Percentiles rank a stretch among this genome's conserved stretches.
phyloP scores from a whole-genome alignment of 768 basidiomycete genomes.

The Agrocybe pediades region DNA sequence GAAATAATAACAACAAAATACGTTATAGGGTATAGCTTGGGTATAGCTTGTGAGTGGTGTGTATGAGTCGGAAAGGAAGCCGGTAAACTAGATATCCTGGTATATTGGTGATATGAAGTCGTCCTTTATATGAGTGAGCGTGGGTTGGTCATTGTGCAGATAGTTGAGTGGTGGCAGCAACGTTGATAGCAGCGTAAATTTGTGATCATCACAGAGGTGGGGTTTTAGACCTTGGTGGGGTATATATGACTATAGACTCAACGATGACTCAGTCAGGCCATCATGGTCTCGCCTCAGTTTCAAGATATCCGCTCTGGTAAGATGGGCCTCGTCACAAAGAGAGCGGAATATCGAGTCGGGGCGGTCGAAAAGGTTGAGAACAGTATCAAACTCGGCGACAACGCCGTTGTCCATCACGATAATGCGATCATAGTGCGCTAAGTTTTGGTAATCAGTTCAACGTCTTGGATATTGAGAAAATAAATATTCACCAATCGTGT shows the following conservation, averaged over 20 bases:
- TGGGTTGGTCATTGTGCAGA: background rate
- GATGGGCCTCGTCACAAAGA: constrained; percentile 66
- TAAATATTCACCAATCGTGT: constrained; percentile 50
- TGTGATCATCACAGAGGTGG: no score
- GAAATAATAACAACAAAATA: no score
- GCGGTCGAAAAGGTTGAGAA: constrained; percentile 62
- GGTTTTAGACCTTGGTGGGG: no score
- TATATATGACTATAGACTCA: no score
- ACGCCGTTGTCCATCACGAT: constrained; percentile 73
- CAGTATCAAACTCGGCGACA: constrained; percentile 76
- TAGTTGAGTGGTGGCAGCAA: no score
- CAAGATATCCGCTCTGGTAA: constrained; percentile 57
- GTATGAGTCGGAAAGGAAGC: no score
- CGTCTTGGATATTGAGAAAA: background rate
- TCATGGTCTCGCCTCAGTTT: constrained; percentile 39
- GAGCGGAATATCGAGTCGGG: constrained; percentile 68
- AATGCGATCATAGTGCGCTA: constrained; percentile 67
- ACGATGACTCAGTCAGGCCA: no score
- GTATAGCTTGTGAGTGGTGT: no score
- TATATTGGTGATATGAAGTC: background rate
- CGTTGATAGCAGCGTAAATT: no score
- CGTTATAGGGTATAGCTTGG: no score
- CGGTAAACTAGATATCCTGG: no score
- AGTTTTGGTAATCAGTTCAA: no score
- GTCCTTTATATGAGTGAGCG: background rate